A percentile compares a stretch with the other conserved stretches of the same genome.
These are phyloP conservation scores for Apiospora hydei DNA, from an alignment of 2,329 filamentous ascomycete species.

Conservation along the genomic window DNA sequence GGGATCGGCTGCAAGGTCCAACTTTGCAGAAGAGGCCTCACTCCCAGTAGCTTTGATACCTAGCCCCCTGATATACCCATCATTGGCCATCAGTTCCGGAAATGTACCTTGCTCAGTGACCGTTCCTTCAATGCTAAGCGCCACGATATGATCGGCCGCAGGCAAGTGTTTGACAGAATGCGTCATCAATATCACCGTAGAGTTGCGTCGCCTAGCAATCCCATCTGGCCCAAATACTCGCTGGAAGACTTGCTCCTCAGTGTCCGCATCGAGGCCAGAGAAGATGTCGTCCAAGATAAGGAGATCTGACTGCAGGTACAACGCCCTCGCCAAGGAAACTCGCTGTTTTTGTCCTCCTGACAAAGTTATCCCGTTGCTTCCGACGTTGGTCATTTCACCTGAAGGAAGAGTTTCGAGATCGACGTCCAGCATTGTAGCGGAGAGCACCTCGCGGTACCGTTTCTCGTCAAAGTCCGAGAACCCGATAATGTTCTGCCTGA, in stretches of 20 bases:
- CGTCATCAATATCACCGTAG: conserved; percentile 23
- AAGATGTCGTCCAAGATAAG: conserved; percentile 49
- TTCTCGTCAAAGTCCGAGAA: conserved; percentile 35
- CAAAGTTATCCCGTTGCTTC: conserved; percentile 32
- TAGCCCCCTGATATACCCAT: conserved; percentile 36
- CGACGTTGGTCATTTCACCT: conserved; percentile 39
- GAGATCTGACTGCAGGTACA: conserved; percentile 44
- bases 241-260: conserved; percentile 42
- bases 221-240: conserved; percentile 40
- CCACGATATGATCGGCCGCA: conserved; percentile 23
- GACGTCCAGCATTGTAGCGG: conserved; percentile 37
- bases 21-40: conserved; percentile 19
- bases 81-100: conserved; percentile 41
- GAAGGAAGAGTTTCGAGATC: conserved; percentile 38
- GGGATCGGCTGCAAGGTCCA: conserved; percentile 20
- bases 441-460: conserved; percentile 40
- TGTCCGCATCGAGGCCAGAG: conserved; percentile 47
- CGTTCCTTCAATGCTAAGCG: conserved; percentile 20
- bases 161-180: conserved; percentile 25
- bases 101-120: conserved; percentile 44
- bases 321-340: conserved; percentile 46
- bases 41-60: conserved; percentile 31
- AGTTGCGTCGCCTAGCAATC: conserved; percentile 32
- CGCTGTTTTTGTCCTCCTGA: conserved; percentile 31
- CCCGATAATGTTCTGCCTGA: conserved; percentile 50